Evolutionary conservation across 2,329 filamentous ascomycete genomes (phyloP), one percentile per base, ranked within the genome.

Genomic region (Ophiostoma tasmaniense): DNA sequence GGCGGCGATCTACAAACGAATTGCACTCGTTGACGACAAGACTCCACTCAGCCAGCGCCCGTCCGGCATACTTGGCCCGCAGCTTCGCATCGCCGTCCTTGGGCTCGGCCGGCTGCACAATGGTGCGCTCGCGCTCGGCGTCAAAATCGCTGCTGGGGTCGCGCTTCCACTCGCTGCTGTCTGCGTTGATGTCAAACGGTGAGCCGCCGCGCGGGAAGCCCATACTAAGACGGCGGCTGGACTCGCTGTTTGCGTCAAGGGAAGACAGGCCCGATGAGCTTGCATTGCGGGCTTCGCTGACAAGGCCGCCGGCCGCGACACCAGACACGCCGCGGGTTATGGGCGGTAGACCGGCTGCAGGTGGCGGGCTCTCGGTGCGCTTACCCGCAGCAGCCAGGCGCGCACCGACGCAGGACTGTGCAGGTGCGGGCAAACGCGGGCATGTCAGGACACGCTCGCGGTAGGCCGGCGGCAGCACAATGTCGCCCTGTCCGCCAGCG

Each of bases 11-110:
- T 39, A 92, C 87, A 77, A 94, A 95, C 75, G 87, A 91, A 78
- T 93, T 92, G 80, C 88, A 92, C 76, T 95, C 91, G 69, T 86
- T 85, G 20, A 93, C 87, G 25, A 94, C 85, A 22, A 91, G 80
- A 25, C 84, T 82, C 91, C 91, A 95, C 77, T 95, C 91, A 0
- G 90, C 90, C 62, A 95, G 81, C 0, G 91, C 89, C 25, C 90
- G 84, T 1, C 91, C 91, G 2, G 85, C 81, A 76, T 94, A 90
- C 66, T 85, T 85, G 10, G 83, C 80, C 33, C 82, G 82, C 64
- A 79, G 78, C 17, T 77, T 77, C 68, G 79, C 83, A 1, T 80
- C 72, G 17, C 52, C 45, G 5, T 83, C 83, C 1, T 73, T 75
- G 0, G 85, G 85, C 72, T 82, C 79, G 42, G 79, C 72, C 0